Evolutionary conservation across 1,284 basidiomycete genomes (phyloP).

Genomic region (Puccinia sorghi): DNA sequence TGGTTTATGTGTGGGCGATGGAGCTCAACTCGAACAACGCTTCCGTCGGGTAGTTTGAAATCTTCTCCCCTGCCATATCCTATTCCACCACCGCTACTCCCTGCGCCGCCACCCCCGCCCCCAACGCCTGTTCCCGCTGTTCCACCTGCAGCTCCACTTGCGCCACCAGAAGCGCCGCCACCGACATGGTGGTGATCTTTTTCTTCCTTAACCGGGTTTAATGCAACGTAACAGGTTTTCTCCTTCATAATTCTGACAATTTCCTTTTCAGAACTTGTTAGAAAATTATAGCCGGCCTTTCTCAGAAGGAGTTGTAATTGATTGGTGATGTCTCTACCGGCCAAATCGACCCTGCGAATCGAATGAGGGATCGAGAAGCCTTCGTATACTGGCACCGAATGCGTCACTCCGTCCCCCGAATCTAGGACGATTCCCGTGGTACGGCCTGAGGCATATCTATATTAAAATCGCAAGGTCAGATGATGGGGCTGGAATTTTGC

Average conservation of each 20-base stretch:
- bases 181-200: conserved; percentile 85
- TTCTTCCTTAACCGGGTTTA: conserved; percentile 69
- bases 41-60: conserved; percentile 92
- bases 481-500: neutral
- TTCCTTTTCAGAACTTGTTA: conserved; percentile 95
- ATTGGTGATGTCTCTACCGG: conserved; percentile 94
- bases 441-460: conserved; percentile 94
- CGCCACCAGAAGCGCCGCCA: conserved; percentile 24
- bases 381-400: conserved; percentile 98
- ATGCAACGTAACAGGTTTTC: conserved; percentile 47
- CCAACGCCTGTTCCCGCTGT: conserved; percentile 64
- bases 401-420: conserved; percentile 97
- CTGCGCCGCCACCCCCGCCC: conserved; percentile 90
- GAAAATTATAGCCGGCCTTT: conserved; percentile 90
- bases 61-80: conserved; percentile 72
- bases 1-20: neutral
- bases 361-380: conserved; percentile 99
- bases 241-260: conserved; percentile 86
- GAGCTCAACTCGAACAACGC: conserved; percentile 67
- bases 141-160: neutral
- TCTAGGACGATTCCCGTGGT: conserved; percentile 98
- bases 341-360: conserved; percentile 91
- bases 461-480: conserved; percentile 4
- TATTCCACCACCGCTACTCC: conserved; percentile 50
- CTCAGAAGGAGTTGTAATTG: conserved; percentile 89